Base-by-base conservation (phyloP, 2,329 filamentous ascomycete genomes). In the Chrysoporthe puriensis region DNA sequence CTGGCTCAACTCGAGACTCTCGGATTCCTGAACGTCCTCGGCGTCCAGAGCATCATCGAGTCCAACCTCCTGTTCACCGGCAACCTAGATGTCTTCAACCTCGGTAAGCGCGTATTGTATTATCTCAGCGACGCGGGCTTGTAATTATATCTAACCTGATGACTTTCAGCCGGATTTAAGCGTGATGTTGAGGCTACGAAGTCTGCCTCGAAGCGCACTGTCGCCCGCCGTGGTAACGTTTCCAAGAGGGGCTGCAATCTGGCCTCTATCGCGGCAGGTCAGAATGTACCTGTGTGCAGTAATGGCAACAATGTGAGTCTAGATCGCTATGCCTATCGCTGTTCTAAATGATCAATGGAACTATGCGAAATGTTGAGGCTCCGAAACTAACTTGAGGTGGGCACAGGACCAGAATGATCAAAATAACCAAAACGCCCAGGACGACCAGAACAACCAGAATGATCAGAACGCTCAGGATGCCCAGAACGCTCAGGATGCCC, bases 1-100 rank as follows among this genome's bases (percentile, higher is more conserved):
- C 71, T 77, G 13, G 70, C 73, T 70, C 72, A 77, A 69, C 72
- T 77, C 26, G 66, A 76, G 71, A 69, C 73, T 69, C 71, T 75
- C 1, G 75, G 74, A 11, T 73, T 77, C 7, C 54, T 77, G 60
- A 73, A 72, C 66, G 52, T 73, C n/a, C 63, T 66, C 8, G 72
- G 74, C 40, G 71, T 76, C 9, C 74, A 75, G 66, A 69, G 66
- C n/a, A 69, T 78, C 16, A 74, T 78, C 67, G 71, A 73, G 66
- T 70, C 64, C 61, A 74, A 72, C 58, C 66, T 71, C 21, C 64
- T 73, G 26, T 68, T 72, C 62, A 70, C 70, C 58, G 69, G 71
- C 44, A 63, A 60, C n/a, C 46, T 16, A 6, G 43, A 64, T 61
- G 14, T 61, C 43, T 72, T 75, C 59, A 72, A 73, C 57, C 26